phyloP scores from a whole-genome alignment of 305 asterid species.

The Solanum chacoense region DNA sequence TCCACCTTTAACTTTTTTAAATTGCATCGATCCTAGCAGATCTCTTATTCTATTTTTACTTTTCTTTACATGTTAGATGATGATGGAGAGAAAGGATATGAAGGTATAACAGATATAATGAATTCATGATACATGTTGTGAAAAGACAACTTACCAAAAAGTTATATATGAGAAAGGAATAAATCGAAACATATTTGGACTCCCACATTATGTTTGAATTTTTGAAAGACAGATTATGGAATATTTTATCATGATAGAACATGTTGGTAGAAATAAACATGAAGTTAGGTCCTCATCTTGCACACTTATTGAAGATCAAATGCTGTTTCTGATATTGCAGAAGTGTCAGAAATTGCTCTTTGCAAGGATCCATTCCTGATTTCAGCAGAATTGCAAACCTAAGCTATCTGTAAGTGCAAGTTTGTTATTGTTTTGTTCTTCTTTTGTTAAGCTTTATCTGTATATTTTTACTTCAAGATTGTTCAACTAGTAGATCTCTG shows the following conservation, averaged over 20 bases:
- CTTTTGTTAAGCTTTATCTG: background rate
- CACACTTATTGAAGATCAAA: background rate
- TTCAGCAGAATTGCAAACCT: conserved; percentile 27
- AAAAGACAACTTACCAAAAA: background rate
- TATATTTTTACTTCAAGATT: background rate
- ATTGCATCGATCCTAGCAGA: background rate
- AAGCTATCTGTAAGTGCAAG: conserved; percentile 24
- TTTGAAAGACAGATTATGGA: background rate
- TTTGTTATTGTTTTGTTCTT: background rate
- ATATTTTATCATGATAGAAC: background rate
- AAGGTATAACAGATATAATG: background rate
- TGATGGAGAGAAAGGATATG: background rate
- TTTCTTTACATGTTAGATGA: background rate
- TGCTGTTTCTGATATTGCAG: conserved; percentile 19
- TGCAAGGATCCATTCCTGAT: conserved; percentile 35
- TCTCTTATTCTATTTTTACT: background rate
- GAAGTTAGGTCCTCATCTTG: background rate
- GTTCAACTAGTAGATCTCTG: background rate
- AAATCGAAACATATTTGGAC: background rate
- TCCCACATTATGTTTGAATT: background rate
- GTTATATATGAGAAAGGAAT: background rate
- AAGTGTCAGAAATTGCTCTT: conserved; percentile 42
- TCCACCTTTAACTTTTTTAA: background rate
- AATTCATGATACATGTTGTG: background rate
- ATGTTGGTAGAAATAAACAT: background rate